Evolutionary conservation across 331 rosid species (phyloP), one percentile per base, ranked within the genome.

Genomic region (Prunus yedoensis): DNA sequence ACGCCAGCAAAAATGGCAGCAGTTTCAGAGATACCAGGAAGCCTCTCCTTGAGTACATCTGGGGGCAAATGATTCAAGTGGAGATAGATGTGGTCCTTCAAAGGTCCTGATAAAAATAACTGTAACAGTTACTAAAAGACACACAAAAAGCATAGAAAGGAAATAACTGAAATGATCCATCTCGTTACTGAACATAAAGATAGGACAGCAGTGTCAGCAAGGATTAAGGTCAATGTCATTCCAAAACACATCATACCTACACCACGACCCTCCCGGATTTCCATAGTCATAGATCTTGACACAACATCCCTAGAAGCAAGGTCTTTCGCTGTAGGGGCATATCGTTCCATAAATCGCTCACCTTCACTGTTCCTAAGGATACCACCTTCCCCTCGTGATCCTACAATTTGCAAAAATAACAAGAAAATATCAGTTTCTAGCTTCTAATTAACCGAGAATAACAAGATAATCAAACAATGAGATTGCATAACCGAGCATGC

Each of bases 1-100:
- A 95, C 99, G 14, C 98, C 98, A 74, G 99, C 97, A 87, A 95
- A 95, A 78, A 95, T 95, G 79, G 99, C 99, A 74, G 99, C 99
- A 74, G 99, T 95, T 91, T 95, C 99, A 66, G 98, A 95, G 80
- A 95, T 95, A 74, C 99, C 98, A 75, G 99, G 99, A 77, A 95
- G 98, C 84, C 99, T 92, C 89, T 95, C 99, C 89, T 88, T 92
- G 46, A 95, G 94, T 73, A 95, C 97, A 68, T 95, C 99, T n/a
- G 99, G 99, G 69, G 99, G 99, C 68, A 95, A 88, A 83, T 95
- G 99, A 84, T 95, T 95, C 81, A 95, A 87, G 82, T 95, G 99
- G 62, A 95, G 99, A 90, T 92, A 92, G 78, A 95, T 95, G 81
- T 95, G 99, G 86, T 95, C 99, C 86, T 95, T 95, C 91, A 88